Conservation (phyloP, 805 yeast species). For the Yueomyces sp. region DNA sequence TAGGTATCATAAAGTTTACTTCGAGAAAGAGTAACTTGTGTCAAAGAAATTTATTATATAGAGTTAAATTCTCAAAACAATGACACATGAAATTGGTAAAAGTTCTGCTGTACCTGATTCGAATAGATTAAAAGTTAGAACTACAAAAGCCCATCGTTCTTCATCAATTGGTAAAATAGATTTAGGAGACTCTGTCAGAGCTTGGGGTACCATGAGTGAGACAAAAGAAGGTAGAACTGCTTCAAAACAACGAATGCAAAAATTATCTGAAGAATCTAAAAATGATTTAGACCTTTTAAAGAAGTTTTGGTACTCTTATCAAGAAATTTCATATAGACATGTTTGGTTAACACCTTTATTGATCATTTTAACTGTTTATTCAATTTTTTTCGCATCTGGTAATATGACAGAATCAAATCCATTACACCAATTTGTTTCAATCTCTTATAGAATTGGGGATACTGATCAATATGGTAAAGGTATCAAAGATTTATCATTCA, state of each 20-base stretch:
- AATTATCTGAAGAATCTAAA: slow-evolving; percentile 11
- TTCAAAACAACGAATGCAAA: slow-evolving; percentile 11
- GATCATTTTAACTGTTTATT: slow-evolving; percentile 26
- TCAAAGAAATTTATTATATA: no score
- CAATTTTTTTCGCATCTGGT: slow-evolving; percentile 35
- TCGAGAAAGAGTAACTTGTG: no score
- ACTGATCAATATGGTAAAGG: slow-evolving; percentile 72
- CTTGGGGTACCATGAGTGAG: slow-evolving; percentile 51
- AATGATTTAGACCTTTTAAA: slow-evolving; percentile 34
- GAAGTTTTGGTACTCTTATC: slow-evolving; percentile 39
- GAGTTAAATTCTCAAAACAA: not conserved
- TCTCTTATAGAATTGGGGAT: slow-evolving; percentile 45
- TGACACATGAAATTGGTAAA: not conserved
- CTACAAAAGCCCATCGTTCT: slow-evolving; percentile 27
- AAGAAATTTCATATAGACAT: slow-evolving; percentile 36
- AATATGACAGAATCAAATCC: slow-evolving; percentile 42
- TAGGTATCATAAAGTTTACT: no score
- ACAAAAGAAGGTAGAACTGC: slow-evolving; percentile 30
- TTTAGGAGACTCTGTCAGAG: slow-evolving; percentile 56
- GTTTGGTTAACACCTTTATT: slow-evolving; percentile 57
- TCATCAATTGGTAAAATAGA: slow-evolving; percentile 60
- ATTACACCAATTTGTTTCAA: slow-evolving; percentile 40
- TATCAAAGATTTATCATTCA: slow-evolving; percentile 58
- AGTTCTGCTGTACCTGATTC: not conserved
- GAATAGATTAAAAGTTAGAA: not conserved